Base-by-base conservation (phyloP, 2,329 filamentous ascomycete species). In the Clarireedia paspali region DNA sequence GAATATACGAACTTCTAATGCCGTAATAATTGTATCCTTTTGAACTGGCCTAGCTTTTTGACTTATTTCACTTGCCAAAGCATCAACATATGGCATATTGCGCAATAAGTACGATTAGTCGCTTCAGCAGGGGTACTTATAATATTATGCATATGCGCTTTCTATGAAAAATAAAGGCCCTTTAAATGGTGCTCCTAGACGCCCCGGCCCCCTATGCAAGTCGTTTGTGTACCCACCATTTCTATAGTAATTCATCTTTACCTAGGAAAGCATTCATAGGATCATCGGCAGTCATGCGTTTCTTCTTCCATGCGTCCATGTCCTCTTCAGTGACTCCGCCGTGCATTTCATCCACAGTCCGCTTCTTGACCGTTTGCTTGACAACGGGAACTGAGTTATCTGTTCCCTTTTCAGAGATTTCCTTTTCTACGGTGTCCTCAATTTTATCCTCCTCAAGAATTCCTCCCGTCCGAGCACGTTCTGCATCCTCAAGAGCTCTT, bases 231-330 rank as follows among this genome's bases (percentile, higher is more conserved):
- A 24, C 5, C 9, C 30, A 12, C 30, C 12, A 34, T 30, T 20
- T 20, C 20, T 50, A 30, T 15, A 50, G 5, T 61, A 88, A 69
- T 64, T 88, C 83, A 67, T 91, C 87, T 68, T 83, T 88, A 24
- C 87, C 88, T 47, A 95, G 70, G 63, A 89, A 82, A 5, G 83
- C 84, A 1, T 89, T 88, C 91, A 96, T 96, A 0, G 91, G 91
- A 73, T 96, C 91, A 60, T 89, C 81, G 0, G 85, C 83, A 27
- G 82, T 83, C 51, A 83, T 81, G 61, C 85, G 79, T 69, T 90
- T 91, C 63, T 83, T 81, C 64, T 90, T 82, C 70, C 95, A 96
- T 58, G 87, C 84, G 57, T 96, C 91, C 74, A 96, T 80, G 62
- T 96, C 90, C 55, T 87, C 88, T 67, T 95, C 89, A 0, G 85